Percentiles rank a stretch among this genome's conserved stretches.
These are phyloP conservation scores for Mycena indigotica DNA, from an alignment of 768 basidiomycete species.

Conservation along the genomic window DNA sequence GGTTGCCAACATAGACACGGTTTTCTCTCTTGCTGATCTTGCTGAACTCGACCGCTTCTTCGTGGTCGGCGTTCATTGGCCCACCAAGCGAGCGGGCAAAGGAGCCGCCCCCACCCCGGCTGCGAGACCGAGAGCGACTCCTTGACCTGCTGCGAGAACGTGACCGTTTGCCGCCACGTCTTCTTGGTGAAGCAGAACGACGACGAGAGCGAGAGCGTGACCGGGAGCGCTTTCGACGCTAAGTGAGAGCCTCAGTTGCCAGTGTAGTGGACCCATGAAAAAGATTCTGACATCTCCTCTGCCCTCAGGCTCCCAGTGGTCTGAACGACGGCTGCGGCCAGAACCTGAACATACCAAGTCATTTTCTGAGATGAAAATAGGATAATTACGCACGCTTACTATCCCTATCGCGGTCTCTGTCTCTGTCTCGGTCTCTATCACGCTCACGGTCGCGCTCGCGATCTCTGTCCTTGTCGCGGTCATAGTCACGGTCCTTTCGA, in stretches of 20 bases:
- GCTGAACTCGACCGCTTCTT: constrained; percentile 94
- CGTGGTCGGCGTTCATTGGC: constrained; percentile 87
- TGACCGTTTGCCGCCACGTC: constrained; percentile 57
- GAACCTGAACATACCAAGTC: neutral
- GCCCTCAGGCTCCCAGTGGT: constrained; percentile 86
- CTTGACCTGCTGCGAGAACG: constrained; percentile 63
- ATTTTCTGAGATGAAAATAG: no score
- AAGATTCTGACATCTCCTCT: constrained; percentile 64
- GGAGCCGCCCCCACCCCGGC: constrained; percentile 57
- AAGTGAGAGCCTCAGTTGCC: constrained; percentile 8
- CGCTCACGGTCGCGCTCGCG: constrained; percentile 26
- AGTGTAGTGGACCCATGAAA: neutral
- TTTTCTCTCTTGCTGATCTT: constrained; percentile 98
- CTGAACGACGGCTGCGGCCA: constrained; percentile 45
- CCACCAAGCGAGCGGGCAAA: constrained; percentile 83
- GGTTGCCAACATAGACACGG: constrained; percentile 97
- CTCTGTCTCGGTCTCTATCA: constrained; percentile 40
- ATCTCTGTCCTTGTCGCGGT: constrained; percentile 49
- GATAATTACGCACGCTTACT: constrained; percentile 30
- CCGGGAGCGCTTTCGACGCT: constrained; percentile 71
- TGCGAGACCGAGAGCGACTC: constrained; percentile 63
- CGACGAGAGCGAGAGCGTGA: constrained; percentile 68
- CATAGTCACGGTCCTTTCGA: constrained; percentile 26
- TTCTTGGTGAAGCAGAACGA: constrained; percentile 66
- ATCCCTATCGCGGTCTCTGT: constrained; percentile 38